Evolutionary conservation across 1,284 basidiomycete genomes (phyloP).

Genomic region (Grifola frondosa): DNA sequence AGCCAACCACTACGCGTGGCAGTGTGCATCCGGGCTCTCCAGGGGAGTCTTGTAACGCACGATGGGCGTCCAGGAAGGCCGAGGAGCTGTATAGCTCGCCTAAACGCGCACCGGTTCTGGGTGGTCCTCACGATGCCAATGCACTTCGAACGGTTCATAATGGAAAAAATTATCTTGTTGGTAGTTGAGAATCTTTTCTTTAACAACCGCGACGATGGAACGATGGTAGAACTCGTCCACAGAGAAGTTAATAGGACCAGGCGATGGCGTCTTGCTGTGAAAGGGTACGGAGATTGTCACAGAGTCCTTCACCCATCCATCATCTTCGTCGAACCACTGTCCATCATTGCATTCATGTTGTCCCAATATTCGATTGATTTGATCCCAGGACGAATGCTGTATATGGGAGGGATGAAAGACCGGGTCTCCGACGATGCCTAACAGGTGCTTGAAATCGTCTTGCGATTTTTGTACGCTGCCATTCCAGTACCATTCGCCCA

Average conservation of each 20-base stretch:
- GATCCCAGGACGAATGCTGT: too few species aligned
- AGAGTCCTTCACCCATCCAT: too few species aligned
- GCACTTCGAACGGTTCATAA: neutral
- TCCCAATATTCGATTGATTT: too few species aligned
- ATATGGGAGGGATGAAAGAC: neutral
- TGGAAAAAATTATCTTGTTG: neutral
- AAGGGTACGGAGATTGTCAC: too few species aligned
- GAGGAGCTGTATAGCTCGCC: neutral
- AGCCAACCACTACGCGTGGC: neutral
- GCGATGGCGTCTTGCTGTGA: too few species aligned
- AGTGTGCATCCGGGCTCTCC: neutral
- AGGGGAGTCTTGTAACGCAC: constrained; percentile 6
- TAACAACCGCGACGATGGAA: too few species aligned
- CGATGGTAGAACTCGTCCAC: too few species aligned
- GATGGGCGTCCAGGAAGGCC: neutral
- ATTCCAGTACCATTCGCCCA: constrained; percentile 9
- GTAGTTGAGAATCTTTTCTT: neutral
- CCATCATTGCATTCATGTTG: too few species aligned
- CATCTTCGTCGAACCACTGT: too few species aligned
- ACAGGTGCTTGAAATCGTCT: constrained; percentile 6
- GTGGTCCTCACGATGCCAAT: too few species aligned
- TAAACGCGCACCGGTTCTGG: constrained; percentile 11
- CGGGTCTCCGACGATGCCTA: constrained; percentile 5
- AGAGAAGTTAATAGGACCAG: too few species aligned
- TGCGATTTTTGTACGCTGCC: constrained; percentile 5